Evolutionary conservation across 768 basidiomycete species (phyloP), one percentile per base, ranked within the genome.

Genomic region (Calocera viscosa): DNA sequence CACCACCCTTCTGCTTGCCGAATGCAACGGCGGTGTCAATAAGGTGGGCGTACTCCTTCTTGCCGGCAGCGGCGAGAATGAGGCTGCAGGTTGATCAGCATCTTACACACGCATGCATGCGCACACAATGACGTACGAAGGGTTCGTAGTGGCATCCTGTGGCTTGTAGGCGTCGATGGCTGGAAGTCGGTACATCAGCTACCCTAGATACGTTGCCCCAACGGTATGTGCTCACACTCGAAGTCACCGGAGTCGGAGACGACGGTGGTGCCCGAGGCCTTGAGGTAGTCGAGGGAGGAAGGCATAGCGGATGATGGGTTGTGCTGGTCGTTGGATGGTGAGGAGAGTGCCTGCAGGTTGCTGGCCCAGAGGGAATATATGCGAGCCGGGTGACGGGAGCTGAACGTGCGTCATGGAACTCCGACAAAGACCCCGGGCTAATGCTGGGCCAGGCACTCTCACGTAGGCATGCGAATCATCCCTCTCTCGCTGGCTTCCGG

Each of bases 111-210:
- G 65, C 24, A 19, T 64, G 65, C 14, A 65, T 65, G 33, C 19
- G 65, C 35, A 65, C 63, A 32, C 8, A 28, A 70, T 70, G 71
- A 75, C 72, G 76, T 94, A 78, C 35, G 91, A 94, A 19, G 96
- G 96, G 82, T 98, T 99, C 70, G 96, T 99, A 49, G 96, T 98
- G 24, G 95, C 95, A 81, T 97, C 95, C 87, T 90, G 93, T 72
- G 95, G 95, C 81, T 96, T 94, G 87, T 95, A 97, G 69, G 83
- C 87, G 80, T 87, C 93, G 82, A 97, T 96, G 70, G 89, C 91
- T 94, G 76, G 70, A 72, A n/a, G 35, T 35, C 49, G 32, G 67
- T 17, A n/a, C 22, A 39, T 60, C 26, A 65, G 49, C 24, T 28
- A 49, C 49, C 60, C 28, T 33, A 33, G 60, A 28, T 28, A 63